These are phyloP conservation scores for Salmacisia buchloeana DNA, from an alignment of 1,284 basidiomycete species.

Conservation along the genomic window DNA sequence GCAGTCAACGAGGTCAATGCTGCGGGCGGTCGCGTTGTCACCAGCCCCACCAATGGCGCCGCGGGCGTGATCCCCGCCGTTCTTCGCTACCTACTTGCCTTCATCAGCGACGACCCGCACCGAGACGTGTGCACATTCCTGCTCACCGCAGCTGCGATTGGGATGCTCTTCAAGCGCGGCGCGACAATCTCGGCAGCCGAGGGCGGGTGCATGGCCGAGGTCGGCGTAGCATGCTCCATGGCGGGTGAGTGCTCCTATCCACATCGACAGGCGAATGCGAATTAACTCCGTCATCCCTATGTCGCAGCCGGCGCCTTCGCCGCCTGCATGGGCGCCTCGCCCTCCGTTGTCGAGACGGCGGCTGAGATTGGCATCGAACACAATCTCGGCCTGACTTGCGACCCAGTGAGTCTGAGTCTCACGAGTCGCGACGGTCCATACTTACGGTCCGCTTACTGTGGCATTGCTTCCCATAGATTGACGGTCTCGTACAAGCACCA, in stretches of 20 bases:
- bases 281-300: background rate
- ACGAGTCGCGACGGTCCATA: slow-evolving; percentile 57
- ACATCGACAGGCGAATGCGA: too few species aligned
- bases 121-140: slow-evolving; percentile 79
- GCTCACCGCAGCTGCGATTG: slow-evolving; percentile 74
- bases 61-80: slow-evolving; percentile 82
- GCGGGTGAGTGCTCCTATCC: slow-evolving; percentile 56
- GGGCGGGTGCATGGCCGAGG: slow-evolving; percentile 53
- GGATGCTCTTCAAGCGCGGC: slow-evolving; percentile 95
- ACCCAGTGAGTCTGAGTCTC: slow-evolving; percentile 21
- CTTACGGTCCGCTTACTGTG: slow-evolving; percentile 59
- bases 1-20: slow-evolving; percentile 69
- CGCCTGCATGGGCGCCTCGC: slow-evolving; percentile 60
- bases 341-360: slow-evolving; percentile 61
- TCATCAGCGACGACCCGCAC: slow-evolving; percentile 80
- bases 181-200: slow-evolving; percentile 94
- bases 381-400: slow-evolving; percentile 42
- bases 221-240: slow-evolving; percentile 75
- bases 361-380: slow-evolving; percentile 82
- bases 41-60: slow-evolving; percentile 74
- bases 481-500: slow-evolving; percentile 86
- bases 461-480: slow-evolving; percentile 55
- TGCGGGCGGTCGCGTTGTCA: slow-evolving; percentile 84
- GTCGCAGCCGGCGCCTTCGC: slow-evolving; percentile 72
- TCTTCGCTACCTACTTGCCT: slow-evolving; percentile 78